Evolutionary conservation across 768 basidiomycete genomes (phyloP), one percentile per base, ranked within the genome.

Genomic region (Boletus rubescentipes): DNA sequence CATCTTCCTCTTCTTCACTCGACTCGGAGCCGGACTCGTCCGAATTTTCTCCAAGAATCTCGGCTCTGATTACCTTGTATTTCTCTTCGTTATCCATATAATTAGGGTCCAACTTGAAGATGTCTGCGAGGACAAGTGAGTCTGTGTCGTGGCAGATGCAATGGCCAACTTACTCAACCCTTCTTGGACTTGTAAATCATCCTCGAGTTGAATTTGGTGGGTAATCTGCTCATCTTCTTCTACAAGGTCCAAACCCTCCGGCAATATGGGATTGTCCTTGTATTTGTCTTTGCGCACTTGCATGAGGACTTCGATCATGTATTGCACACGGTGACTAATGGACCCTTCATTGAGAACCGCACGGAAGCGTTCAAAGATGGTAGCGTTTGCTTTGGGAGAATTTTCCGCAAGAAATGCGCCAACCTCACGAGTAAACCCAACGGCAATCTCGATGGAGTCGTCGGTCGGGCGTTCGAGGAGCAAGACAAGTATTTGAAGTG

Each of bases 301-400:
- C 92, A 99, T 98, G 43, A 98, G 79, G 4, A 98, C 97, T 74
- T 98, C 97, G 61, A 99, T 93, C 97, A 98, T 98, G 73, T 98
- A 99, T 68, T 98, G 97, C 29, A 96, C 92, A 61, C 97, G 85
- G 62, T 98, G 94, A 65, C 91, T 94, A 71, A 99, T 96, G 40
- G 81, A 77, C 23, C 93, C 93, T 70, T 98, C 97, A 71, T 98
- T 97, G 32, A 99, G 77, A 9, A 98, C 93, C 1, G 93, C 92
- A 42, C 97, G 88, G 84, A 98, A 98, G 21, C 95, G 90, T 70
- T 98, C 97, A 67, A 87, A 98, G 34, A 97, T 88, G 35, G 86
- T 86, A n/a, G 91, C 89, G 64, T 93, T 97, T 58, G 92, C 94
- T 69, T 95, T 95, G 23, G 96, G 93, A 2, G 91, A 89, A 67